Conservation (phyloP, 495 filamentous ascomycete genomes). For the Alectoria sarmentosa region DNA sequence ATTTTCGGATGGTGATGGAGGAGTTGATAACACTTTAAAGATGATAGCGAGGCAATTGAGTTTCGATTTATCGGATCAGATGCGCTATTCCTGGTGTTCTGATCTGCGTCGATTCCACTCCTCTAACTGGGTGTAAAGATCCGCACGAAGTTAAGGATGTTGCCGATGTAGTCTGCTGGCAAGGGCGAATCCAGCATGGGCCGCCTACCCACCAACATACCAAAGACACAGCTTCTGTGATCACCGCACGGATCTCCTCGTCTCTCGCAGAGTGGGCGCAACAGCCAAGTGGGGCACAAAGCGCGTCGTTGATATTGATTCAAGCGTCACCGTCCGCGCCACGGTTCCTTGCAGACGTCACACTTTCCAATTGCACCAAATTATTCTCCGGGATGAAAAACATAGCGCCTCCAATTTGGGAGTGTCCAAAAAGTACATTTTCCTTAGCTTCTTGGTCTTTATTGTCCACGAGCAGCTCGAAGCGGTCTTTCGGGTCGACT, state of each 20-base stretch:
- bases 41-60: background rate
- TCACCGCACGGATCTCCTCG: too few relatives aligned
- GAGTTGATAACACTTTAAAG: background rate
- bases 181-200: background rate
- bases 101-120: background rate
- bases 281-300: background rate
- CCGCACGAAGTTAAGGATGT: background rate
- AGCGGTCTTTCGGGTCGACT: too few relatives aligned
- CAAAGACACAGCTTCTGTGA: background rate
- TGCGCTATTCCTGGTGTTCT: background rate
- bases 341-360: background rate
- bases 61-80: background rate
- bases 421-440: too few relatives aligned
- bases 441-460: too few relatives aligned
- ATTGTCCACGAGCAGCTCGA: too few relatives aligned
- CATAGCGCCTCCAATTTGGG: too few relatives aligned
- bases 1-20: background rate
- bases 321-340: background rate
- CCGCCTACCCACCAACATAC: background rate
- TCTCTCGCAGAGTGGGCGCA: background rate
- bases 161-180: constrained; percentile 1
- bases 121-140: background rate
- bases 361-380: background rate
- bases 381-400: background rate
- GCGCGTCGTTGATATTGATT: background rate